phyloP scores from a whole-genome alignment of 441 rosid species.

The Theobroma grandiflorum region DNA sequence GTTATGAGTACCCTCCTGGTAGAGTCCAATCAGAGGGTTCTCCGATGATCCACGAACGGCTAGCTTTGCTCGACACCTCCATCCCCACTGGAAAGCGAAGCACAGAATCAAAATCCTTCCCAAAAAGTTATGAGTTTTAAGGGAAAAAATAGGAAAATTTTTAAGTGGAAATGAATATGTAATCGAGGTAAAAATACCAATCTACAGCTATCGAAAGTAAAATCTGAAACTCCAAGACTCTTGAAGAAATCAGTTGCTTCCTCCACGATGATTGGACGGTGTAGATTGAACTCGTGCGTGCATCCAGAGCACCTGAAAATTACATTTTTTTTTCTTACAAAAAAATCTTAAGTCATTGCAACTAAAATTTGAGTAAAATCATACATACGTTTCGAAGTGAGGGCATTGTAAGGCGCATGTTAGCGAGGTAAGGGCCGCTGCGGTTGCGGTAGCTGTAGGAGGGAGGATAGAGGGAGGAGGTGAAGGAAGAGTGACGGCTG shows the following conservation, averaged over 20 bases:
- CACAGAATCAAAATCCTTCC: constrained; percentile 28
- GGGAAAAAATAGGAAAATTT: neutral
- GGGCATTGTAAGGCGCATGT: constrained; percentile 81
- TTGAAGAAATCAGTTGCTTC: constrained; percentile 80
- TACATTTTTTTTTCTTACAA: neutral
- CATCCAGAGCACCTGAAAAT: constrained; percentile 89
- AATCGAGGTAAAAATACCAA: constrained; percentile 48
- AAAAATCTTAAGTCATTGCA: neutral
- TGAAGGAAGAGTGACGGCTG: constrained; percentile 25
- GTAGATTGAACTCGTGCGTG: constrained; percentile 84
- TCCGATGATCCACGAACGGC: constrained; percentile 80
- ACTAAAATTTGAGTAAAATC: neutral
- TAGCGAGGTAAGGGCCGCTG: constrained; percentile 46
- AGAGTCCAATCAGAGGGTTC: constrained; percentile 81
- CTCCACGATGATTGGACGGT: constrained; percentile 74
- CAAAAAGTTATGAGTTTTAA: neutral
- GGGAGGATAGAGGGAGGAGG: constrained; percentile 37
- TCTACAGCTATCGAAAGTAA: constrained; percentile 84
- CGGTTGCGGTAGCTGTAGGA: constrained; percentile 37
- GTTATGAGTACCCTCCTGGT: constrained; percentile 87
- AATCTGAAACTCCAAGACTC: constrained; percentile 70
- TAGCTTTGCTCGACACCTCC: constrained; percentile 93
- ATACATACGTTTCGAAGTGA: constrained; percentile 77
- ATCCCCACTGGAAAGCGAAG: constrained; percentile 69
- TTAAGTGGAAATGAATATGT: constrained; percentile 3